These are phyloP conservation scores for Raffaelea albimanens DNA, from an alignment of 2,329 filamentous ascomycete species.

Conservation along the genomic window DNA sequence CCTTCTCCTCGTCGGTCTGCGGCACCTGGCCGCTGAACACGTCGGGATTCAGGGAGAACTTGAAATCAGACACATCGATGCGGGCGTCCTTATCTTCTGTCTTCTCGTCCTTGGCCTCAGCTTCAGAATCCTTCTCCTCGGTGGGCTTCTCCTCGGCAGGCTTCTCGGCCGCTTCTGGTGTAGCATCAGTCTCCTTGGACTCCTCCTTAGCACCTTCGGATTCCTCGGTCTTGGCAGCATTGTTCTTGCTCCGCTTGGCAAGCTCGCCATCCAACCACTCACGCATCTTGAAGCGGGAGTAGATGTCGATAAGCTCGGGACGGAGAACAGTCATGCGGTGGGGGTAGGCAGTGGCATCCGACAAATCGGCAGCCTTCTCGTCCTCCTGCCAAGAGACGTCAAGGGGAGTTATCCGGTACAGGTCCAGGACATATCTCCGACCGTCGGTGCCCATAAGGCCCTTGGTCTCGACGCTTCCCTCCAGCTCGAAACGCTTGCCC, in stretches of 20 bases:
- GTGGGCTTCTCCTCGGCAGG: constrained; percentile 17
- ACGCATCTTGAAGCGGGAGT: constrained; percentile 76
- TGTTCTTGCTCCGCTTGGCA: constrained; percentile 45
- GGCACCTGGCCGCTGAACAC: constrained; percentile 88
- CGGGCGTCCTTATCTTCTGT: constrained; percentile 51
- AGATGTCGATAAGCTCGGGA: constrained; percentile 79
- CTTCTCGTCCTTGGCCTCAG: constrained; percentile 23
- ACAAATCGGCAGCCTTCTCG: constrained; percentile 22
- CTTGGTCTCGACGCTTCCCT: constrained; percentile 96
- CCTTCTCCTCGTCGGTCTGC: constrained; percentile 84
- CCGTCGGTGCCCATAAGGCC: constrained; percentile 94
- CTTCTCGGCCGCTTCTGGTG: neutral
- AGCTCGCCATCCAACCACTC: constrained; percentile 80
- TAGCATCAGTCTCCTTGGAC: neutral
- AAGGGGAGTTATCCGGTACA: constrained; percentile 88
- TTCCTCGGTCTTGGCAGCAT: constrained; percentile 13
- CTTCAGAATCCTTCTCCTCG: constrained; percentile 10
- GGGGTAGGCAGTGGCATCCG: constrained; percentile 56
- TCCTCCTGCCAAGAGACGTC: constrained; percentile 89
- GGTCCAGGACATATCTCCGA: constrained; percentile 91
- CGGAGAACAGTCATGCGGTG: constrained; percentile 94
- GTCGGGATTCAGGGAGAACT: constrained; percentile 86
- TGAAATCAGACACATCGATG: constrained; percentile 80
- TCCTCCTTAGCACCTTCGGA: constrained; percentile 18
- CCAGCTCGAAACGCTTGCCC: constrained; percentile 77